Evolutionary conservation across 2,329 filamentous ascomycete species (phyloP).

Genomic region (Clarireedia hainanense): DNA sequence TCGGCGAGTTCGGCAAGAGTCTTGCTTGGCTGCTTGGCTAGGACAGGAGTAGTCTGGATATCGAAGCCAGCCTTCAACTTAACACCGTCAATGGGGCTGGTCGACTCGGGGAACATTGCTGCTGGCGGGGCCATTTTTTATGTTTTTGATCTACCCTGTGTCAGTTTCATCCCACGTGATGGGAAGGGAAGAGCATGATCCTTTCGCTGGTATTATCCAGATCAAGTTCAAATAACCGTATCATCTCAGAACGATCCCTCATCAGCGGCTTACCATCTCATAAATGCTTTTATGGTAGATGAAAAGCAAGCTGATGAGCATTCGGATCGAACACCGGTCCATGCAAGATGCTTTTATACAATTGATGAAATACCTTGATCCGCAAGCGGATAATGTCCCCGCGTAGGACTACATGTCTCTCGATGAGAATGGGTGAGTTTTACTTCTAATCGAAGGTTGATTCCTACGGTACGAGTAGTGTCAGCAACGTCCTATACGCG

Average conservation of each 20-base stretch:
- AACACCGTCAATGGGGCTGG: slow-evolving; percentile 27
- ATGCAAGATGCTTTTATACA: slow-evolving; percentile 44
- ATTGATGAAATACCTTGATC: slow-evolving; percentile 30
- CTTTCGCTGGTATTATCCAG: slow-evolving; percentile 99
- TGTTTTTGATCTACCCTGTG: slow-evolving; percentile 32
- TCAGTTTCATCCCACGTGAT: slow-evolving; percentile 32
- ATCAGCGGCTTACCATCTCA: slow-evolving; percentile 23
- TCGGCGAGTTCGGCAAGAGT: slow-evolving; percentile 56
- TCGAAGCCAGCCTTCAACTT: slow-evolving; percentile 37
- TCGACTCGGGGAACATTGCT: slow-evolving; percentile 48
- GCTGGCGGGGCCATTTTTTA: slow-evolving; percentile 70
- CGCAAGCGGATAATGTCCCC: slow-evolving; percentile 27
- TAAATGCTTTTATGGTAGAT: slow-evolving; percentile 22
- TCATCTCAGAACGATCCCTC: slow-evolving; percentile 65
- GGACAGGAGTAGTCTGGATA: slow-evolving; percentile 41
- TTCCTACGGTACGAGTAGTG: neutral
- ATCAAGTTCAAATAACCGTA: slow-evolving; percentile 86
- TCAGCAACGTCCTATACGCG: neutral
- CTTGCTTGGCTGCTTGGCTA: slow-evolving; percentile 34
- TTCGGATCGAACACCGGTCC: slow-evolving; percentile 54
- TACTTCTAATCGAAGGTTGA: slow-evolving; percentile 16
- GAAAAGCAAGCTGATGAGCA: slow-evolving; percentile 22
- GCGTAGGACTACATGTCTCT: slow-evolving; percentile 26
- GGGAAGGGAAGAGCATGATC: slow-evolving; percentile 68
- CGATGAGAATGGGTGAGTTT: slow-evolving; percentile 11